Evolutionary conservation across 2,329 filamentous ascomycete species (phyloP).

Genomic region (Trichothecium roseum): DNA sequence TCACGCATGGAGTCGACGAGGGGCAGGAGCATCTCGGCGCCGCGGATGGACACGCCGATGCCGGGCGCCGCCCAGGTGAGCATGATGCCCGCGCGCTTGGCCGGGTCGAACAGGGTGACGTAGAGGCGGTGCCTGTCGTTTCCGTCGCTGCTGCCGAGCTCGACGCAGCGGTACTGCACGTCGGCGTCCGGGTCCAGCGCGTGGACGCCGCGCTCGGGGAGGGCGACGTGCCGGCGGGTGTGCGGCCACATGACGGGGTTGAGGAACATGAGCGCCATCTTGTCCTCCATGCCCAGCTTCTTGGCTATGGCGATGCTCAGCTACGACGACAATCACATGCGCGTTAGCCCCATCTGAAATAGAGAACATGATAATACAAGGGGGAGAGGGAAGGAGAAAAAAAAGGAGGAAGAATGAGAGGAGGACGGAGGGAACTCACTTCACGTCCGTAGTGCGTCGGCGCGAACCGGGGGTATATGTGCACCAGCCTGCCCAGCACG

Average conservation of each 20-base stretch:
- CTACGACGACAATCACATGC: conserved; percentile 15
- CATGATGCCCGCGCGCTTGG: conserved; percentile 23
- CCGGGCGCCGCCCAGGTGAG: conserved; percentile 36
- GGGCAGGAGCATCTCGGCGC: conserved; percentile 31
- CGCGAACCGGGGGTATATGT: conserved; percentile 36
- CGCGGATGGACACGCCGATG: conserved; percentile 32
- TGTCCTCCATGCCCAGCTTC: conserved; percentile 15
- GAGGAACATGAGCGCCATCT: conserved; percentile 18
- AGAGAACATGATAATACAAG: neutral
- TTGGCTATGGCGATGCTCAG: conserved; percentile 25
- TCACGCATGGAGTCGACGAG: conserved; percentile 22
- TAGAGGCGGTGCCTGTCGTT: conserved; percentile 33
- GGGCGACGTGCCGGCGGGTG: conserved; percentile 19
- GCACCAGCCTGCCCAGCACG: conserved; percentile 22
- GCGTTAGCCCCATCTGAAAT: too few relatives aligned
- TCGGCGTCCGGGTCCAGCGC: conserved; percentile 23
- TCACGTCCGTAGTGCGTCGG: conserved; percentile 25
- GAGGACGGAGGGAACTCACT: too few relatives aligned
- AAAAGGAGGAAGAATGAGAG: too few relatives aligned
- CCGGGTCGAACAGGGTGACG: conserved; percentile 27
- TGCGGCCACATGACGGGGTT: conserved; percentile 20
- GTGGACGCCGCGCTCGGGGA: conserved; percentile 22
- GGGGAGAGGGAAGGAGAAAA: too few relatives aligned
- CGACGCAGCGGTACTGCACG: conserved; percentile 24
- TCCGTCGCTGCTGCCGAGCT: too few relatives aligned